phyloP scores from a whole-genome alignment of 305 asterid species.

The Solanum hybrid region DNA sequence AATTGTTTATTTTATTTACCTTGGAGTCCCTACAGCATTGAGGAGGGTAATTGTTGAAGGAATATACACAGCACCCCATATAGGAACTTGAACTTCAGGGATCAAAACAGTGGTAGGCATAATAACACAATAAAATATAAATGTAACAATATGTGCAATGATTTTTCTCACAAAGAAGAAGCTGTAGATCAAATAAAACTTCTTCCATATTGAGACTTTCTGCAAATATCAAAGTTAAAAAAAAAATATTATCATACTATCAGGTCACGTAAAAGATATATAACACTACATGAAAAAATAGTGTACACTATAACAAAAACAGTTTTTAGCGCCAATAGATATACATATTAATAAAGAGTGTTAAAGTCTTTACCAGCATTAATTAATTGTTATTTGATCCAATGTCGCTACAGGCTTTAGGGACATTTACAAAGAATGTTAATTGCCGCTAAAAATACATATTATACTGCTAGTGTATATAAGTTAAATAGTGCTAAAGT shows the following conservation, averaged over 20 bases:
- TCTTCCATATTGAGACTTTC: conserved; percentile 13
- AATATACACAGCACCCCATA: conserved; percentile 18
- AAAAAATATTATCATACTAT: not conserved
- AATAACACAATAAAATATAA: conserved; percentile 7
- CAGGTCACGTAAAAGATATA: not conserved
- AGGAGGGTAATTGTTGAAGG: conserved; percentile 8
- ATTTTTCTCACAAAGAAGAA: conserved; percentile 11
- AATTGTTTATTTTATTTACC: not conserved
- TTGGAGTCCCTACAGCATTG: conserved; percentile 9
- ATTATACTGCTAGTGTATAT: no score
- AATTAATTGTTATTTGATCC: no score
- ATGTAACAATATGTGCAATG: conserved; percentile 12
- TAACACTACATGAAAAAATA: not conserved
- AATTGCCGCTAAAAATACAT: not conserved
- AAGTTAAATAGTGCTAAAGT: no score
- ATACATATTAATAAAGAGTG: not conserved
- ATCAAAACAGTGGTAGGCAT: conserved; percentile 8
- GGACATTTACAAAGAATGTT: not conserved
- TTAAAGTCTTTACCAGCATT: no score
- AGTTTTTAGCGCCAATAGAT: not conserved
- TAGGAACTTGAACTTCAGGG: conserved; percentile 16
- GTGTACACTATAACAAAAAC: not conserved
- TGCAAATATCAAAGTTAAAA: not conserved
- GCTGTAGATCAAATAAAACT: not conserved
- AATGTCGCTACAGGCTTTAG: not conserved